Conservation (phyloP, 371 early-diverging fungal genomes). For the Vairimorpha apis region DNA sequence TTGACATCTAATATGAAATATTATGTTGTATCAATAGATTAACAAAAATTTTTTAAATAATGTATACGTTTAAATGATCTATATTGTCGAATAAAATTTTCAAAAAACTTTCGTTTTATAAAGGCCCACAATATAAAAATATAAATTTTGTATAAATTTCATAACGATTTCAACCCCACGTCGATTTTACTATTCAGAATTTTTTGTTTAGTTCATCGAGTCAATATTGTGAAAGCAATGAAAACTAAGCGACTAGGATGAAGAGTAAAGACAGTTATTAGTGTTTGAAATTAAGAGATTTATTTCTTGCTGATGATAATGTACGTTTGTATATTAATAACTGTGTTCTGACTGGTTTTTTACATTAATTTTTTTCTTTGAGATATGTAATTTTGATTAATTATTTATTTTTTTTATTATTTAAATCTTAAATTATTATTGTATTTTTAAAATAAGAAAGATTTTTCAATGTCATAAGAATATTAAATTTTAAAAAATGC, state of each 20-base stretch:
- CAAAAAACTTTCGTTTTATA: no score
- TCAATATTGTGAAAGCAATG: slow-evolving; percentile 21
- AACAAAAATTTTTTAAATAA: no score
- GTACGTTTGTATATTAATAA: not conserved
- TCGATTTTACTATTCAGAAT: slow-evolving; percentile 52
- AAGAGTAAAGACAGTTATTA: slow-evolving; percentile 33
- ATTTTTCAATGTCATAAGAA: no score
- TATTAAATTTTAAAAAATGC: no score
- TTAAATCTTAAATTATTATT: no score
- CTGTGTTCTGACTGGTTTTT: slow-evolving; percentile 50
- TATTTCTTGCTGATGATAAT: slow-evolving; percentile 34
- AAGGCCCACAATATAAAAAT: not conserved
- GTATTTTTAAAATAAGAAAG: no score
- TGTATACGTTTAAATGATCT: no score
- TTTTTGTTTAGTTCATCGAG: slow-evolving; percentile 48
- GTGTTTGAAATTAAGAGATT: not conserved
- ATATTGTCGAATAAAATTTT: no score
- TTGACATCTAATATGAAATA: no score
- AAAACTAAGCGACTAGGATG: slow-evolving; percentile 36
- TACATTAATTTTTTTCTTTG: slow-evolving; percentile 30
- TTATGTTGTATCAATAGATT: no score
- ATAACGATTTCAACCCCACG: not conserved
- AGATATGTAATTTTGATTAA: no score
- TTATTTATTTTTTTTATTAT: no score
- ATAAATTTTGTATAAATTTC: slow-evolving; percentile 1